phyloP scores from a whole-genome alignment of 495 filamentous ascomycete genomes.

The Tuber aestivum region DNA sequence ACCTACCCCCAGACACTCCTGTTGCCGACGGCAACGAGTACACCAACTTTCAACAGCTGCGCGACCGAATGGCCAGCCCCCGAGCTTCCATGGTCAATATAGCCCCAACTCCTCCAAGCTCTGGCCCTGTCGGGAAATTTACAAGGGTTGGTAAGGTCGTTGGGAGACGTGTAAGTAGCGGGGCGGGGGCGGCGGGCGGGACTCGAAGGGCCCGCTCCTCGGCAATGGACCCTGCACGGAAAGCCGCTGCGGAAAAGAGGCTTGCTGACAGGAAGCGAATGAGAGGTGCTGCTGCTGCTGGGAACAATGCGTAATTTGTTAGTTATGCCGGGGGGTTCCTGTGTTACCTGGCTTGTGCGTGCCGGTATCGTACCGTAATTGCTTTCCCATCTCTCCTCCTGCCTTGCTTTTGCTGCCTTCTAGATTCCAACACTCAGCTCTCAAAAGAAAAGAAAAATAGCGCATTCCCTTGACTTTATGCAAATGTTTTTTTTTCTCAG shows the following conservation, averaged over 20 bases:
- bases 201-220: constrained; percentile 1
- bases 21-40: constrained; percentile 15
- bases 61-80: constrained; percentile 30
- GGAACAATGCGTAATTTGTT: neutral
- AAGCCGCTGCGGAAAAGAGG: constrained; percentile 34
- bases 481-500: neutral
- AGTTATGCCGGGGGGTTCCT: neutral
- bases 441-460: neutral
- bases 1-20: constrained; percentile 21
- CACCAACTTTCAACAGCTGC: constrained; percentile 23
- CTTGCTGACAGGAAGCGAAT: constrained; percentile 34
- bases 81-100: constrained; percentile 33
- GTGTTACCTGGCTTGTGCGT: neutral
- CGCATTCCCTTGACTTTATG: neutral
- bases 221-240: constrained; percentile 31
- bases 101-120: constrained; percentile 19
- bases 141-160: constrained; percentile 28
- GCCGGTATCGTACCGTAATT: no score
- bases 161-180: constrained; percentile 20
- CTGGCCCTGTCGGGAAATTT: constrained; percentile 22
- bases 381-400: neutral
- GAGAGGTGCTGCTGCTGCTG: constrained; percentile 14
- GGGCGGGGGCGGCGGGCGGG: neutral
- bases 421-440: neutral
- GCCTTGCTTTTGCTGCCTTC: neutral